These are phyloP conservation scores for Saccharomycopsis fodiens DNA, from an alignment of 805 yeast genomes.

Conservation along the genomic window DNA sequence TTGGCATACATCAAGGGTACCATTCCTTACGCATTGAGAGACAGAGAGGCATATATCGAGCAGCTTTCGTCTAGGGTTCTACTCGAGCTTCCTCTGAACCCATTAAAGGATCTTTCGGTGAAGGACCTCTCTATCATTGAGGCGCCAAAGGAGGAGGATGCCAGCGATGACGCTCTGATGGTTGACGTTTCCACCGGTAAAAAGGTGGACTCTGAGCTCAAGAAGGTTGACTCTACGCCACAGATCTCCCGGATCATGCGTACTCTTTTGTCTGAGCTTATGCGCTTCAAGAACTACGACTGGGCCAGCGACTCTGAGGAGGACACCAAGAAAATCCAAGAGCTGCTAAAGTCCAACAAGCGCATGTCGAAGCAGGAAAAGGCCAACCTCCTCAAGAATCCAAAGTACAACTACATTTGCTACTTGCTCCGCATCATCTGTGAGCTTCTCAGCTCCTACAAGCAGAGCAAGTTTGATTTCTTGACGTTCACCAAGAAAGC, in stretches of 20 bases:
- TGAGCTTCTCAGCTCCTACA: slow-evolving; percentile 72
- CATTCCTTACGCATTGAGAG: slow-evolving; percentile 37
- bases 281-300: slow-evolving; percentile 35
- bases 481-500: slow-evolving; percentile 64
- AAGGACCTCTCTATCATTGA: slow-evolving; percentile 25
- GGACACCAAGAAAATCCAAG: slow-evolving; percentile 24
- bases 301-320: slow-evolving; percentile 26
- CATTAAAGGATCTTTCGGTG: slow-evolving; percentile 23
- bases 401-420: slow-evolving; percentile 55
- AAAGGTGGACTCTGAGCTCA: slow-evolving; percentile 2
- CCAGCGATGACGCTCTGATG: slow-evolving; percentile 22
- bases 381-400: slow-evolving; percentile 39
- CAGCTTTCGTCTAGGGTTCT: slow-evolving; percentile 33
- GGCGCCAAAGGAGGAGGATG: slow-evolving; percentile 20
- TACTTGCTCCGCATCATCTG: slow-evolving; percentile 60
- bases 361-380: slow-evolving; percentile 15
- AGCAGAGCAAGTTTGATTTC: slow-evolving; percentile 74
- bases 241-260: slow-evolving; percentile 37
- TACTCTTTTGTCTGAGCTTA: slow-evolving; percentile 54
- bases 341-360: slow-evolving; percentile 23
- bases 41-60: slow-evolving; percentile 42
- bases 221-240: slow-evolving; percentile 5
- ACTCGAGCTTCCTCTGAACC: slow-evolving; percentile 37
- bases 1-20: slow-evolving; percentile 41
- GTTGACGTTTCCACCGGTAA: slow-evolving; percentile 22